phyloP scores from a whole-genome alignment of 306 rosid genomes.

The Trifolium pratense region DNA sequence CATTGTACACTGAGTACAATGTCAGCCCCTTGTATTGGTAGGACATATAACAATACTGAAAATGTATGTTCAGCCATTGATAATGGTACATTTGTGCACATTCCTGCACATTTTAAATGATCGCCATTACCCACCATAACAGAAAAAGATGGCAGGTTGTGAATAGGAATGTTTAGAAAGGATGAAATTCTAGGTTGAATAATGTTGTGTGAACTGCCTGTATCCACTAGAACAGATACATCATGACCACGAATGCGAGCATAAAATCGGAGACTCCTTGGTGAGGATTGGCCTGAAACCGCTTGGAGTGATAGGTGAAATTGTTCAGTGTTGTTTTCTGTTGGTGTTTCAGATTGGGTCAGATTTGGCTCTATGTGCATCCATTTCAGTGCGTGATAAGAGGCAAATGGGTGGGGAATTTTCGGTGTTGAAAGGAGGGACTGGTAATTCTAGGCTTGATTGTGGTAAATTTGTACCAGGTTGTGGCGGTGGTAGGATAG shows the following conservation, averaged over 20 bases:
- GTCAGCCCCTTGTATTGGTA: background rate
- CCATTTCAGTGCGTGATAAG: background rate
- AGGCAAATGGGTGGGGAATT: background rate
- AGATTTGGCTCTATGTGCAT: background rate
- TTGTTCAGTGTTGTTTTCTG: background rate
- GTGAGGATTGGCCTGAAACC: background rate
- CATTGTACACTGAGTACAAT: background rate
- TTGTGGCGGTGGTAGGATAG: background rate
- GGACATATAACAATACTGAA: background rate
- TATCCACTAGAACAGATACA: background rate
- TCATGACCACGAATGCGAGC: background rate
- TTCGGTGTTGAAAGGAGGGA: background rate
- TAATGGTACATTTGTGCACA: background rate
- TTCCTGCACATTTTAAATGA: background rate
- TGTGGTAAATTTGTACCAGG: background rate
- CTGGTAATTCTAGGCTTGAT: background rate
- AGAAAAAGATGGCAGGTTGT: background rate
- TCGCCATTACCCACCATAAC: background rate
- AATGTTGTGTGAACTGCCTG: background rate
- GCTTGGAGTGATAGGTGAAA: background rate
- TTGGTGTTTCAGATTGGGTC: background rate
- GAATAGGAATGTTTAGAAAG: background rate
- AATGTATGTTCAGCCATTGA: background rate
- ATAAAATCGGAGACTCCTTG: background rate
- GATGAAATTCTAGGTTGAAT: background rate